A percentile compares a stretch with the other conserved stretches of the same genome.
phyloP scores from a whole-genome alignment of 1,284 basidiomycete species.

The Kalmanozyma brasiliensis region DNA sequence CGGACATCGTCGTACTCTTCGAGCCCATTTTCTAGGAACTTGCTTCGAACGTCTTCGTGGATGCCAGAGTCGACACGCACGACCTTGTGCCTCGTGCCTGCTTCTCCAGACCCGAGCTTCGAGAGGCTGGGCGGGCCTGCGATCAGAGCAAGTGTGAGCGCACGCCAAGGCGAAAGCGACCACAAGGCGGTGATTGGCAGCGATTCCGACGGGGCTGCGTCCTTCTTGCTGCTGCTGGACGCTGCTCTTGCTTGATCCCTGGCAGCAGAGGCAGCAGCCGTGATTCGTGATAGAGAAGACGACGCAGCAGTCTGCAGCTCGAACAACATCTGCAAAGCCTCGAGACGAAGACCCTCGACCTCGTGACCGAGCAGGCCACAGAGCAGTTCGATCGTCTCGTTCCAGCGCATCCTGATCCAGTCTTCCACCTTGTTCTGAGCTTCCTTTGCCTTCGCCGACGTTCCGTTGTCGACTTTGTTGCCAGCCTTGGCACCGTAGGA shows the following conservation, averaged over 20 bases:
- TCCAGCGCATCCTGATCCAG: constrained; percentile 63
- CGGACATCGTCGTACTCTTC: constrained; percentile 77
- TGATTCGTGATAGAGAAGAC: constrained; percentile 26
- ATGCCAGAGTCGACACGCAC: constrained; percentile 31
- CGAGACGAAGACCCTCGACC: constrained; percentile 37
- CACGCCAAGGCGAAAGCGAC: constrained; percentile 50
- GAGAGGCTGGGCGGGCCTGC: constrained; percentile 42
- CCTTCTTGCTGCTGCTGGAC: constrained; percentile 14
- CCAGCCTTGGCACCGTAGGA: constrained; percentile 27
- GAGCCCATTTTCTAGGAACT: constrained; percentile 55
- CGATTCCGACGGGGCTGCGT: constrained; percentile 2
- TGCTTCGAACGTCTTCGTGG: constrained; percentile 49
- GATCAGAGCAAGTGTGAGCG: constrained; percentile 41
- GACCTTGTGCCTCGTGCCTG: constrained; percentile 31
- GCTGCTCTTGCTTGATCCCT: constrained; percentile 7
- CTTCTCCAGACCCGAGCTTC: constrained; percentile 31
- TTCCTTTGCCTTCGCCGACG: constrained; percentile 22
- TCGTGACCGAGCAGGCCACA: constrained; percentile 44
- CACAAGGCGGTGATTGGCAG: constrained; percentile 25
- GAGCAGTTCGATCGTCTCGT: constrained; percentile 53
- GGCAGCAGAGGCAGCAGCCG: constrained; percentile 9
- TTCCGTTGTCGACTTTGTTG: constrained; percentile 3
- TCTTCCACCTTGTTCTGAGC: constrained; percentile 43
- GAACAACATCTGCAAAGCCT: constrained; percentile 37
- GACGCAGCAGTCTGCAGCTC: constrained; percentile 46